phyloP scores from a whole-genome alignment of 208 protist species.

The Leishmania tarentolae region DNA sequence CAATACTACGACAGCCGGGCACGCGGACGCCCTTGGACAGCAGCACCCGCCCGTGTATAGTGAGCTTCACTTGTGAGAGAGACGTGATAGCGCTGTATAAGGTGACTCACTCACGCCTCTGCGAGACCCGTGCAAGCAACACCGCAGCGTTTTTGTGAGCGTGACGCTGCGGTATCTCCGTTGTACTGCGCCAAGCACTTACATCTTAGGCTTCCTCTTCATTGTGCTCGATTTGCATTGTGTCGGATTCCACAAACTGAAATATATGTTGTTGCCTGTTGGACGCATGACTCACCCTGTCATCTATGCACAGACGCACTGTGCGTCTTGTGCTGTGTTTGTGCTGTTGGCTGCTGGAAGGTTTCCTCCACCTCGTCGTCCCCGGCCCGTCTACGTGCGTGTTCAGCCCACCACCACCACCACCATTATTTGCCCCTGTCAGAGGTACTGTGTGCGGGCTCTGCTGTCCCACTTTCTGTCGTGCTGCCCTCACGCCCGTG shows the following conservation, averaged over 20 bases:
- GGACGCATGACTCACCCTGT: background rate
- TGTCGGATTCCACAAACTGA: background rate
- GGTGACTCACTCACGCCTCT: background rate
- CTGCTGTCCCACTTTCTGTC: background rate
- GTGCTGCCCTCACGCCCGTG: too few species aligned
- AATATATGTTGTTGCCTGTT: background rate
- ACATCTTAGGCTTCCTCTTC: background rate
- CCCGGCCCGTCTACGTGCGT: background rate
- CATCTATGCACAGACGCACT: background rate
- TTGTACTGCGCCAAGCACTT: background rate
- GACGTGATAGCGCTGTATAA: slow-evolving; percentile 3
- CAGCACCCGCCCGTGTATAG: slow-evolving; percentile 1
- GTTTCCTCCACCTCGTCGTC: background rate
- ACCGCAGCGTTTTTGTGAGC: background rate
- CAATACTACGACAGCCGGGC: slow-evolving; percentile 2
- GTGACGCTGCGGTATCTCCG: background rate
- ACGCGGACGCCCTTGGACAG: background rate
- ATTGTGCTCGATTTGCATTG: background rate
- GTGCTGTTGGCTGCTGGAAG: background rate
- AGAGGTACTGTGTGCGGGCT: background rate
- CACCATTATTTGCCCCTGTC: background rate
- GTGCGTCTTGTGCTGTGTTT: background rate
- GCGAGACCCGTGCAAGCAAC: background rate
- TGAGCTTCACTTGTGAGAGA: slow-evolving; percentile 13
- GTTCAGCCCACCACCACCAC: background rate